phyloP scores from a whole-genome alignment of 176 grass and related monocot species.

The Raddia distichophylla region DNA sequence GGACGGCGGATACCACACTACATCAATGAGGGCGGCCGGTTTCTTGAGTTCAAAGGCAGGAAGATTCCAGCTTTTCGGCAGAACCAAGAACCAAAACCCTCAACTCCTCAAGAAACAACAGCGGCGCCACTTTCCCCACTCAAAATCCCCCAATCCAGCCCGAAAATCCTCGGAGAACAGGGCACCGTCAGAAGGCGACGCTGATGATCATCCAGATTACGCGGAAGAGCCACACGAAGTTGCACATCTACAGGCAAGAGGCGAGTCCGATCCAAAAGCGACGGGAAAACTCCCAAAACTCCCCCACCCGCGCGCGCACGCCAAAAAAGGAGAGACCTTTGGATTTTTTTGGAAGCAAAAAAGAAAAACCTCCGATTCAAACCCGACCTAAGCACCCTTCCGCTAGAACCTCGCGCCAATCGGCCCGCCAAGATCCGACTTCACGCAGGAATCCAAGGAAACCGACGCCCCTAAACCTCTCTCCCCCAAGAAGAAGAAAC shows the following conservation, averaged over 20 bases:
- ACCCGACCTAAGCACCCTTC: not conserved
- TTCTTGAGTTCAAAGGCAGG: slow-evolving; percentile 32
- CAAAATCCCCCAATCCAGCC: not conserved
- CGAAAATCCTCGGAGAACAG: not conserved
- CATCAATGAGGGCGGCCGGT: slow-evolving; percentile 8
- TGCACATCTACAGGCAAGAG: slow-evolving; percentile 43
- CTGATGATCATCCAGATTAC: slow-evolving; percentile 53
- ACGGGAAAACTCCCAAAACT: not conserved
- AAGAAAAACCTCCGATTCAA: not conserved
- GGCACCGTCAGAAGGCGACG: slow-evolving; percentile 42
- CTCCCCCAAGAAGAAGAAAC: not conserved
- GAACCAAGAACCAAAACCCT: slow-evolving; percentile 27
- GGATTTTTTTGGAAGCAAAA: too few species aligned
- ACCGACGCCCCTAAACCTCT: not conserved
- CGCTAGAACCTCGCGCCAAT: not conserved
- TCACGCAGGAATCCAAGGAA: not conserved
- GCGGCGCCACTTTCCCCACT: not conserved
- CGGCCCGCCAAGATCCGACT: slow-evolving; percentile 7
- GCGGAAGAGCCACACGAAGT: slow-evolving; percentile 60
- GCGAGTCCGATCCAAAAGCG: not conserved
- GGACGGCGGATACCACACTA: slow-evolving; percentile 9
- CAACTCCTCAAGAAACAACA: not conserved
- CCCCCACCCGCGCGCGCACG: not conserved
- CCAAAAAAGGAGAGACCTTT: not conserved
- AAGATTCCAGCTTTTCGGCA: slow-evolving; percentile 26